These are phyloP conservation scores for Myriosclerotinia scirpicola DNA, from an alignment of 2,329 filamentous ascomycete species.

Conservation along the genomic window DNA sequence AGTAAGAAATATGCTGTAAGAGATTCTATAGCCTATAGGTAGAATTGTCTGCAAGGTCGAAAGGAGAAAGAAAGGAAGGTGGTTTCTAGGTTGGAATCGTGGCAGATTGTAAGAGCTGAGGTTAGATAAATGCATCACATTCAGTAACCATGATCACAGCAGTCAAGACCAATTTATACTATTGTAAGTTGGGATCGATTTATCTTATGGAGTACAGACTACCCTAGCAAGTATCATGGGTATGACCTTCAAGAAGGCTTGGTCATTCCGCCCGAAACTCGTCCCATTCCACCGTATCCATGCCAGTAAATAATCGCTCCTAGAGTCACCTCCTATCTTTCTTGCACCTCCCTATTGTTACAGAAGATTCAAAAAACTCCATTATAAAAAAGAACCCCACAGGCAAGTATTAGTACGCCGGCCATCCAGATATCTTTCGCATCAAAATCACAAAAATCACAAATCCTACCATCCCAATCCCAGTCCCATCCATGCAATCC, in stretches of 20 bases:
- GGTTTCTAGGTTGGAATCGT: no score
- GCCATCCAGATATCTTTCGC: constrained; percentile 9
- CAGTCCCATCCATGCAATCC: constrained; percentile 1
- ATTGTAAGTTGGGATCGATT: neutral
- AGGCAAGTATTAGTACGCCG: constrained; percentile 9
- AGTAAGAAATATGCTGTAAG: no score
- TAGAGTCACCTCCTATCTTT: neutral
- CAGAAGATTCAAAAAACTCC: constrained; percentile 3
- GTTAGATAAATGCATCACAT: neutral
- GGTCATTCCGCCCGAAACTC: neutral
- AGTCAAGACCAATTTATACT: neutral
- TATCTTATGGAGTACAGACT: neutral
- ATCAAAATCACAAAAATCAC: constrained; percentile 13
- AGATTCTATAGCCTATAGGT: no score
- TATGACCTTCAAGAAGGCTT: neutral
- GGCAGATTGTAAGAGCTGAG: neutral
- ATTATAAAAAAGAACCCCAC: neutral
- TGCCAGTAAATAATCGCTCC: neutral
- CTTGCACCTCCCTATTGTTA: neutral
- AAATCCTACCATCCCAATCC: constrained; percentile 7
- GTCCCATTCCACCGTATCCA: neutral
- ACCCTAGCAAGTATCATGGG: neutral
- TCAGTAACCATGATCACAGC: neutral
- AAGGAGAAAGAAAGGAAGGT: no score
- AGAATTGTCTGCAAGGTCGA: no score